These are phyloP conservation scores for Botrytis deweyae DNA, from an alignment of 2,329 filamentous ascomycete species.

Conservation along the genomic window DNA sequence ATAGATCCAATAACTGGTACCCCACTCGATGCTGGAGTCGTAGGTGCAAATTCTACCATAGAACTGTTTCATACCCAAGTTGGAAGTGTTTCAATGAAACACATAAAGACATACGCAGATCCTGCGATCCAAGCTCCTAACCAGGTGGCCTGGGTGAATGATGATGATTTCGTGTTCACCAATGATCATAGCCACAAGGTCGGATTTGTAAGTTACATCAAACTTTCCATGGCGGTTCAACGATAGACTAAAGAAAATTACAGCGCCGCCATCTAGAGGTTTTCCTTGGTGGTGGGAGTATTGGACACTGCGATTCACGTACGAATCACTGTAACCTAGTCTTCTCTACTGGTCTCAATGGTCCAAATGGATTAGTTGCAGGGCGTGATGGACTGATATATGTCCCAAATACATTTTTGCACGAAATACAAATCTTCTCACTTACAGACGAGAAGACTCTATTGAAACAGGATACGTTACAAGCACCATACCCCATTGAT, in stretches of 20 bases:
- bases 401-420: constrained; percentile 35
- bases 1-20: constrained; percentile 38
- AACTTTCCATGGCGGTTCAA: background rate
- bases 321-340: constrained; percentile 35
- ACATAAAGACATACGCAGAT: constrained; percentile 39
- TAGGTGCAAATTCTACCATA: constrained; percentile 43
- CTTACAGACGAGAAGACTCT: constrained; percentile 26
- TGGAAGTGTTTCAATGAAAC: constrained; percentile 34
- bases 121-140: constrained; percentile 42
- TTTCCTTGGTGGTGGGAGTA: constrained; percentile 37
- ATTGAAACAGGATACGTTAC: constrained; percentile 33
- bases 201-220: constrained; percentile 30
- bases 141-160: constrained; percentile 39
- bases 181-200: constrained; percentile 42
- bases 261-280: constrained; percentile 36
- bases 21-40: constrained; percentile 35
- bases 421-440: constrained; percentile 20
- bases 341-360: constrained; percentile 32
- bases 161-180: constrained; percentile 41
- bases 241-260: background rate
- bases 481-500: constrained; percentile 39
- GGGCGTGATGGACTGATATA: constrained; percentile 41
- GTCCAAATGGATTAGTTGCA: constrained; percentile 40
- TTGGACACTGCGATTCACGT: constrained; percentile 36
- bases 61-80: constrained; percentile 40